Conservation (phyloP, 1,284 basidiomycete genomes). For the Leccinum huronense region DNA sequence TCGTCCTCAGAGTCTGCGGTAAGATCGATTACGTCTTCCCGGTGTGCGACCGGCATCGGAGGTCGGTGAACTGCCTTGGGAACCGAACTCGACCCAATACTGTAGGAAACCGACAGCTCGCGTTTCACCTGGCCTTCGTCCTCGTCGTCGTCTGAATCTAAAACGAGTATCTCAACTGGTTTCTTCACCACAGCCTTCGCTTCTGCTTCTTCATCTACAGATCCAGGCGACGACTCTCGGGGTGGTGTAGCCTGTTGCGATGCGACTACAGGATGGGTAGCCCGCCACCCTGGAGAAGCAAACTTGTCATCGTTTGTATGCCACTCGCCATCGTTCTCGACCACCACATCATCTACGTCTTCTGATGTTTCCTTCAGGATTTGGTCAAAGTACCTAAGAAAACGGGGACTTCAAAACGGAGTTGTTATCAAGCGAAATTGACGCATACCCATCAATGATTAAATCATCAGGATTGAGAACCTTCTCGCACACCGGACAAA, state of each 20-base stretch:
- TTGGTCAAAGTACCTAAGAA: slow-evolving; percentile 72
- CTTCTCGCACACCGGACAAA: slow-evolving; percentile 94
- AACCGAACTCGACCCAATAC: slow-evolving; percentile 41
- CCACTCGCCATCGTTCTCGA: slow-evolving; percentile 96
- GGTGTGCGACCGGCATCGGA: slow-evolving; percentile 23
- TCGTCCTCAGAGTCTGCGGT: slow-evolving; percentile 77
- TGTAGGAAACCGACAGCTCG: slow-evolving; percentile 63
- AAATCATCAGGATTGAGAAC: slow-evolving; percentile 78
- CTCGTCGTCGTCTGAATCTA: slow-evolving; percentile 70
- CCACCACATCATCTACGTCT: slow-evolving; percentile 84
- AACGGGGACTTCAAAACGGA: not conserved
- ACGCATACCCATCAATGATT: slow-evolving; percentile 84
- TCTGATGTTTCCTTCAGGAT: slow-evolving; percentile 79
- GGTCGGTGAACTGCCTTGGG: slow-evolving; percentile 21
- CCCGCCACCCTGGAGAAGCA: slow-evolving; percentile 71
- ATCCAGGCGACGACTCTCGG: slow-evolving; percentile 37
- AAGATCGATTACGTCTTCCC: slow-evolving; percentile 69
- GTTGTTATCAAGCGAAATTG: not conserved
- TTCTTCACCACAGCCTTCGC: slow-evolving; percentile 40
- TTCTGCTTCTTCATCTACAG: slow-evolving; percentile 42
- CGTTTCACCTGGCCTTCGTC: slow-evolving; percentile 73
- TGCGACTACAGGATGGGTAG: slow-evolving; percentile 44
- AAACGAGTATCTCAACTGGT: slow-evolving; percentile 64
- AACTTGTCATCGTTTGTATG: slow-evolving; percentile 87
- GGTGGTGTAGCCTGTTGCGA: slow-evolving; percentile 33